Evolutionary conservation across 1,284 basidiomycete species (phyloP), one percentile per base, ranked within the genome.

Genomic region (Cryptococcus hybrid): DNA sequence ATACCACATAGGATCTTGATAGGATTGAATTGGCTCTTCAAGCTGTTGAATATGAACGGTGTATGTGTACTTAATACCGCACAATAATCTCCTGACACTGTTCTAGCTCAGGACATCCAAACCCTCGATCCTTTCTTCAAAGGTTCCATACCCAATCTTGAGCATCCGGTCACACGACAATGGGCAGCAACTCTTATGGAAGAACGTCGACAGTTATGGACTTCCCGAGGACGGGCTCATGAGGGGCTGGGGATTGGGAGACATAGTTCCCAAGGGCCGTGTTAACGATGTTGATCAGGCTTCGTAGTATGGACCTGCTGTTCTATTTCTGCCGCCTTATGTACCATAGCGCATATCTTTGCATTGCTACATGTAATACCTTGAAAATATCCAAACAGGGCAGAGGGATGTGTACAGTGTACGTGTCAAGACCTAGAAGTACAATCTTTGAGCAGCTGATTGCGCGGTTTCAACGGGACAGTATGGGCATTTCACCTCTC

Each of bases 1-100:
- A 57, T 4, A 12, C 15, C 34, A 12, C n/a, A 8, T 34, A 69
- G 70, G 88, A 99, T 74, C 82, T 98, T 9, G 95, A 99, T 74
- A 83, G 92, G 9, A 87, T 97, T 59, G 95, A 99, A 76, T 88
- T 99, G 83, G 89, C 90, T 3, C 80, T 89, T 8, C 83, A 84
- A 69, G 82, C 79, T 0, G 77, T 82, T 39, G 83, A 84, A 67
- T 84, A 82, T 61, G 81, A 82, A 65, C 63, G 77, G 60, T 74
- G 80, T 80, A 48, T 66, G 80, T 72, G 15, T 43, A n/a, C 43
- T 7, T 46, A 24, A 42, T 15, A 18, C 11, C 9, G 15, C 43
- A 3, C 7, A 38, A n/a, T 34, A 7, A 39, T 18, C 38, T 40
- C 60, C 56, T 30, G 18, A 5, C 8, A 30, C 7, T 24, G 1